Base-by-base conservation (phyloP, 1,139 yeast species). In the Wickerhamomyces sp. region DNA sequence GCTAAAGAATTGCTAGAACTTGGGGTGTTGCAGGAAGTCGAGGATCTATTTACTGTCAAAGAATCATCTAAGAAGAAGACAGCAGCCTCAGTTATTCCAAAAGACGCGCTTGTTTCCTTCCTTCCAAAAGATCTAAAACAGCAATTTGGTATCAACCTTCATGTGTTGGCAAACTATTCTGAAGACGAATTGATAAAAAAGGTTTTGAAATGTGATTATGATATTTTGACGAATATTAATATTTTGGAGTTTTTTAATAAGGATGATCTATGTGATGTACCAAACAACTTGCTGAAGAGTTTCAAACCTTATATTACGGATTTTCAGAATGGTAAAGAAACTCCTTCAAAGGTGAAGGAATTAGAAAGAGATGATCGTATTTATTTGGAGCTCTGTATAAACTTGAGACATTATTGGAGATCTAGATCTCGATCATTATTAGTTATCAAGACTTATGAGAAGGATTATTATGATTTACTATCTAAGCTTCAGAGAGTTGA, bases 61-160 rank as follows among this genome's bases (percentile, higher is more conserved):
- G 64, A 67, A 47, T 37, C 55, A 48, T 36, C 56, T 47, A 52
- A 63, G 58, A 43, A 54, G 58, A 55, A 37, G 33, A 44, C 36
- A 3, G 35, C 29, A 15, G 49, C 51, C 18, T 59, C 65, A 33
- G 56, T 61, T 27, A 16, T 36, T 8, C 59, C 60, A 13, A 62
- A 60, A 29, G 62, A 59, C 18, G 67, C 73, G 38, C 76, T 80
- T 51, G 59, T 83, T 1, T 66, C 86, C 0, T 79, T 82, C 46
- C 69, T 92, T 43, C 76, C 95, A 2, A 66, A 95, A 43, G 96
- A 90, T 52, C 63, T 89, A 45, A 86, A 95, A 1, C 92, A 83
- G 57, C 95, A 87, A 53, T 88, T 92, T 66, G 97, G 96, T 31
- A 92, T 92, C 56, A 89, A 90, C 54, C 66, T 92, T 43, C 97